Evolutionary conservation across 1,284 basidiomycete species (phyloP), one percentile per base, ranked within the genome.

Genomic region (Sanghuangporus baumii): DNA sequence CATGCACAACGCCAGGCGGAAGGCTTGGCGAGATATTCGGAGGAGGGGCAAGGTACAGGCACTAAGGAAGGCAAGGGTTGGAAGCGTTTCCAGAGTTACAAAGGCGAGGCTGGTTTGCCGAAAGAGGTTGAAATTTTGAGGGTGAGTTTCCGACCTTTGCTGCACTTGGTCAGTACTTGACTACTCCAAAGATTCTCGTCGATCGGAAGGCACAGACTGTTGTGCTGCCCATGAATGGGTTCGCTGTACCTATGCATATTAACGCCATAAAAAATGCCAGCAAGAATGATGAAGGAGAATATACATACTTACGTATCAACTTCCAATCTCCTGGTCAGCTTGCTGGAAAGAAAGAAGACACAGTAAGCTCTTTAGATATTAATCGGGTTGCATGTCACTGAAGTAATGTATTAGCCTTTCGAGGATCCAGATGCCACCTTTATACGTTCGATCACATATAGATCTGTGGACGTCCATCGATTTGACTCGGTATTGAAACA

Each of bases 321-420:
- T 98, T 99, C 79, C 95, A 98, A 73, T 97, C 96, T 0, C 97
- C 97, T 0, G 97, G 97, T 55, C 96, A 98, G 73, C 87, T 98
- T 55, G 91, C 94, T 0, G 97, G 97, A 46, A 98, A 97, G 80
- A 99, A 99, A 78, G 97, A 99, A 72, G 97, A 99, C 69, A 98
- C 95, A 66, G 93, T 93, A 67, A 66, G 78, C 66, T n/a, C n/a
- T 23, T 72, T 11, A 55, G 16, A 26, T 31, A 26, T 20, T 51
- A 14, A 18, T 16, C 50, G 46, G 16, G 16, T 16, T 34, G 37
- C 23, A 31, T 23, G 23, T 16, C 37, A 12, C 14, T 51, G 20
- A 18, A 52, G 37, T 55, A 41, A 20, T 62, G 43, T 37, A 34
- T 14, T 63, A 94, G 88, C 97, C 97, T 0, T 99, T 99, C 70